Conservation (phyloP, 345 rosid genomes). For the Nasturtium officinale region DNA sequence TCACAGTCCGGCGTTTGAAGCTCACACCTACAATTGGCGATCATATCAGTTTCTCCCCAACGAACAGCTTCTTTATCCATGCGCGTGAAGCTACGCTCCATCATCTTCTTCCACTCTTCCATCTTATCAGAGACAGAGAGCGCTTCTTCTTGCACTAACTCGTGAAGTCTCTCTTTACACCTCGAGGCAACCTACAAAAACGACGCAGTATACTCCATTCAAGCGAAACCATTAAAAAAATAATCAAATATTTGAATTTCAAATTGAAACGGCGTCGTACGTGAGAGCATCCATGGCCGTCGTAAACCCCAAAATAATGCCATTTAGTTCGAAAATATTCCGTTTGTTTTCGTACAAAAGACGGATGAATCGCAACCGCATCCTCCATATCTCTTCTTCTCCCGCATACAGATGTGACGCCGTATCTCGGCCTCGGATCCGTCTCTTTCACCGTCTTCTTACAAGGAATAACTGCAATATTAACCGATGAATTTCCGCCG, state of each 20-base stretch:
- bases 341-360: conserved; percentile 39
- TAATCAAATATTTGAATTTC: neutral
- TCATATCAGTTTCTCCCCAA: conserved; percentile 30
- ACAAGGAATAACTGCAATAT: neutral
- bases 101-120: conserved; percentile 55
- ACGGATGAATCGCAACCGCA: conserved; percentile 64
- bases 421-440: conserved; percentile 55
- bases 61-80: conserved; percentile 63
- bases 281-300: conserved; percentile 82
- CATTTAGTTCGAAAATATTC: conserved; percentile 37
- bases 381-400: conserved; percentile 92
- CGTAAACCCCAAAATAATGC: conserved; percentile 79
- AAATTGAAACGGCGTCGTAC: conserved; percentile 41
- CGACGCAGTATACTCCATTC: neutral
- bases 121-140: conserved; percentile 21
- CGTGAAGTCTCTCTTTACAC: conserved; percentile 68
- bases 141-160: conserved; percentile 59
- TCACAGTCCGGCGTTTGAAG: conserved; percentile 69
- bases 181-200: conserved; percentile 57
- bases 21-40: conserved; percentile 61
- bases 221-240: neutral
- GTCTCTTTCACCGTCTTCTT: conserved; percentile 16
- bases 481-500: neutral
- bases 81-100: conserved; percentile 67
- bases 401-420: conserved; percentile 77